Evolutionary conservation across 352 stramenopile genomes (phyloP).

Genomic region (Plasmopara halstedii): DNA sequence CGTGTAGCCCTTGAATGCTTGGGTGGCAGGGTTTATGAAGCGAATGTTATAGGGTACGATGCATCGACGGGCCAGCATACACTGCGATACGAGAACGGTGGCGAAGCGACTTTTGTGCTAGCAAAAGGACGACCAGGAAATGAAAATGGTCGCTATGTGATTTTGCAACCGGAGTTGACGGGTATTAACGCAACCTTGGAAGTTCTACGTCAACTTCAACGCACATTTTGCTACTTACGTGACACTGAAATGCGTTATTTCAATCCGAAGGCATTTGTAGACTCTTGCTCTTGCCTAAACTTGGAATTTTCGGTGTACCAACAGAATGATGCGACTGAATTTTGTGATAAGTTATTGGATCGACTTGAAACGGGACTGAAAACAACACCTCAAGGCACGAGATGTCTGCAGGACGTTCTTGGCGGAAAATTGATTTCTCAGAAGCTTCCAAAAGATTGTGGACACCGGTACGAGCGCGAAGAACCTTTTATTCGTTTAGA

Average conservation of each 20-base stretch:
- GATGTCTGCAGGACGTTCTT: conserved; percentile 67
- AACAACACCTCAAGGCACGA: conserved; percentile 70
- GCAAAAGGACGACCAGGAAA: conserved; percentile 91
- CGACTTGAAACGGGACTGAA: conserved; percentile 95
- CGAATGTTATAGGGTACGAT: conserved; percentile 87
- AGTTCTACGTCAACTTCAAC: conserved; percentile 83
- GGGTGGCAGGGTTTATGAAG: conserved; percentile 90
- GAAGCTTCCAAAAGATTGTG: conserved; percentile 86
- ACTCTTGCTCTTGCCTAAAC: conserved; percentile 84
- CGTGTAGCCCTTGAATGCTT: conserved; percentile 91
- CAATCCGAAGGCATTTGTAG: conserved; percentile 84
- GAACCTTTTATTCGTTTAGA: conserved; percentile 97
- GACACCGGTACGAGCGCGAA: conserved; percentile 92
- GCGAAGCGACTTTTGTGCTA: conserved; percentile 83
- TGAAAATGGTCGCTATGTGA: conserved; percentile 93
- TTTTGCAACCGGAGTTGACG: conserved; percentile 68
- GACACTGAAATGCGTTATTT: conserved; percentile 84
- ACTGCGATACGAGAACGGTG: conserved; percentile 84
- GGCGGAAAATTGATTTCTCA: conserved; percentile 83
- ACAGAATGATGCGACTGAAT: conserved; percentile 99
- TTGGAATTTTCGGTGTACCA: conserved; percentile 96
- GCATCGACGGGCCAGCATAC: conserved; percentile 62
- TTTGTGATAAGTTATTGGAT: conserved; percentile 98
- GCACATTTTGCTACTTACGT: conserved; percentile 84
- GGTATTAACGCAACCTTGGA: conserved; percentile 80